These are phyloP conservation scores for Solanum neorickii DNA, from an alignment of 257 asterid species.

Conservation along the genomic window DNA sequence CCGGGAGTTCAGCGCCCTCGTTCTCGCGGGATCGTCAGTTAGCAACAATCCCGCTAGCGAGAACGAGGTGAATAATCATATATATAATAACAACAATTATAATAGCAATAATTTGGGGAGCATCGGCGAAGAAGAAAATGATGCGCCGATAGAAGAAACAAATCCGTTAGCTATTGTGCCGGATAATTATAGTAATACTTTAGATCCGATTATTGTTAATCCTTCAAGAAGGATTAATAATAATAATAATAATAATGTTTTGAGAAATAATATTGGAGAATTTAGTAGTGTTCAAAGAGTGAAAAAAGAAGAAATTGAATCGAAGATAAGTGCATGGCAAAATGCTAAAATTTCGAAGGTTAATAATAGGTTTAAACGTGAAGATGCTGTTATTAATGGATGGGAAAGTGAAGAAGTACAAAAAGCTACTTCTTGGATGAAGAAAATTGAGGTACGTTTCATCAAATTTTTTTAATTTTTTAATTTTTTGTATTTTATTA, in stretches of 20 bases:
- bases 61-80: background rate
- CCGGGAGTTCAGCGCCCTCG: conserved; percentile 64
- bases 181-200: conserved; percentile 17
- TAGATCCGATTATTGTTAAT: conserved; percentile 1
- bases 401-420: conserved; percentile 88
- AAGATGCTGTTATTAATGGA: conserved; percentile 63
- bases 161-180: conserved; percentile 77
- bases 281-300: conserved; percentile 36
- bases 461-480: background rate
- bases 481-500: background rate
- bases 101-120: conserved; percentile 19
- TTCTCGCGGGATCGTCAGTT: conserved; percentile 48
- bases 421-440: conserved; percentile 82
- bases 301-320: conserved; percentile 82
- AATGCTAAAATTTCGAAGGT: conserved; percentile 70
- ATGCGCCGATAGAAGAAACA: conserved; percentile 14
- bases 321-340: conserved; percentile 89
- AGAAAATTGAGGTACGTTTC: conserved; percentile 78
- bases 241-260: background rate
- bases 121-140: conserved; percentile 60
- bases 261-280: background rate
- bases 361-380: conserved; percentile 81
- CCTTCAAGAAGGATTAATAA: background rate
- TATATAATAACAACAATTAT: conserved; percentile 6
- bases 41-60: conserved; percentile 26